These are phyloP conservation scores for Metarhizium brunneum DNA, from an alignment of 2,329 filamentous ascomycete species.

Conservation along the genomic window DNA sequence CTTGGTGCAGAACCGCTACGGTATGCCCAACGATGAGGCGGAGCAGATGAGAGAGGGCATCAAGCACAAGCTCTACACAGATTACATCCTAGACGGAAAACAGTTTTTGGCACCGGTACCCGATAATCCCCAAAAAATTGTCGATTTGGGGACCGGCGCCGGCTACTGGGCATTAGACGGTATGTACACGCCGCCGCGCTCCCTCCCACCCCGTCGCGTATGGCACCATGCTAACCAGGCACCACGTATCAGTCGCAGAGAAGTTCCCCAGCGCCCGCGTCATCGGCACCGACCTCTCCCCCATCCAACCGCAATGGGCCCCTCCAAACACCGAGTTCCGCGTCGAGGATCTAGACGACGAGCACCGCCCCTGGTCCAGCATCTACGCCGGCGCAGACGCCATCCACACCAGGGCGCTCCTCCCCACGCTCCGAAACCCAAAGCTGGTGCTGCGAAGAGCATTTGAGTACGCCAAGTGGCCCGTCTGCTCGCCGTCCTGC, in stretches of 20 bases:
- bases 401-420: conserved; percentile 43
- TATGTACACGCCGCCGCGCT: conserved; percentile 16
- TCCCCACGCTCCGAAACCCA: conserved; percentile 42
- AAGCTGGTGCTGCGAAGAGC: conserved; percentile 36
- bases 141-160: conserved; percentile 41
- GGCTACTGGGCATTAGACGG: conserved; percentile 48
- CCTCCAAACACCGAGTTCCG: conserved; percentile 49
- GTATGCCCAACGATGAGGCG: conserved; percentile 42
- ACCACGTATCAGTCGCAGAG: conserved; percentile 30
- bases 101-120: conserved; percentile 35
- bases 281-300: conserved; percentile 35
- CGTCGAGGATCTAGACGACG: conserved; percentile 27
- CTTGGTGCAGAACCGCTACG: conserved; percentile 36
- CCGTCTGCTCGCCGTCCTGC: too few relatives aligned
- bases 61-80: conserved; percentile 37
- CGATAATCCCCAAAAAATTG: conserved; percentile 35
- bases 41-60: conserved; percentile 40
- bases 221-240: not conserved
- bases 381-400: conserved; percentile 36
- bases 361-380: conserved; percentile 23
- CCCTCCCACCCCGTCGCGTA: not conserved
- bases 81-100: conserved; percentile 34
- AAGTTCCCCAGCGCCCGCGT: conserved; percentile 34
- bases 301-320: conserved; percentile 35
- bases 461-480: conserved; percentile 24